Evolutionary conservation across 768 basidiomycete species (phyloP), one percentile per base, ranked within the genome.

Genomic region (Hericium erinaceus): DNA sequence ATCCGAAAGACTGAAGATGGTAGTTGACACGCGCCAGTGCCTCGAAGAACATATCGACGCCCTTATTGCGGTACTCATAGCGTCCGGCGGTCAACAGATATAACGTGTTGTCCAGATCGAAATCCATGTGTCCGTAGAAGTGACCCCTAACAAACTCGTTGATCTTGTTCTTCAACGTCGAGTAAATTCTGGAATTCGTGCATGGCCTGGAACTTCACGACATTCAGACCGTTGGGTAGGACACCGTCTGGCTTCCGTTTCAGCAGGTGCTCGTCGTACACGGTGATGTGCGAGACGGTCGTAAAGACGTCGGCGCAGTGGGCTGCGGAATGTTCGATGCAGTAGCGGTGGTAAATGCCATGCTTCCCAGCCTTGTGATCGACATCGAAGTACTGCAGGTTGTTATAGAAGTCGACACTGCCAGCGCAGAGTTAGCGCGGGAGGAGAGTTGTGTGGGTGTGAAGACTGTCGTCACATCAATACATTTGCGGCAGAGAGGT

Each of bases 21-120:
- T 77, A 75, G 69, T 88, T 88, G 54, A 88, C 75, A 57, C 95
- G 91, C 28, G 95, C 97, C 57, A 99, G 83, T 16, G 88, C 80
- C 73, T 99, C 97, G 64, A 99, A 95, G 70, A 98, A 99, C 95
- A 99, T 97, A 69, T 99, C 97, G 33, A 98, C 94, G 57, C 97
- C 97, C 76, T 99, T 99, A 77, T 99, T 99, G 41, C 97, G 81
- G 72, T 97, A 99, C 71, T 99, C 97, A 72, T 99, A 99, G 46
- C 97, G 84, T 44, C 95, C 97, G n/a, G 97, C 97, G 13, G 92
- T 98, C 74, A 99, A 99, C 82, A 98, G 85, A 69, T 93, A 93
- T 54, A 93, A 75, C 6, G 91, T 92, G 64, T 92, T 89, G 18
- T 95, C 91, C 44, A 98, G 80, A 72, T 98, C 92, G 67, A 98